These are phyloP conservation scores for Ambrosia artemisiifolia DNA, from an alignment of 129 eudicot species.

Conservation along the genomic window DNA sequence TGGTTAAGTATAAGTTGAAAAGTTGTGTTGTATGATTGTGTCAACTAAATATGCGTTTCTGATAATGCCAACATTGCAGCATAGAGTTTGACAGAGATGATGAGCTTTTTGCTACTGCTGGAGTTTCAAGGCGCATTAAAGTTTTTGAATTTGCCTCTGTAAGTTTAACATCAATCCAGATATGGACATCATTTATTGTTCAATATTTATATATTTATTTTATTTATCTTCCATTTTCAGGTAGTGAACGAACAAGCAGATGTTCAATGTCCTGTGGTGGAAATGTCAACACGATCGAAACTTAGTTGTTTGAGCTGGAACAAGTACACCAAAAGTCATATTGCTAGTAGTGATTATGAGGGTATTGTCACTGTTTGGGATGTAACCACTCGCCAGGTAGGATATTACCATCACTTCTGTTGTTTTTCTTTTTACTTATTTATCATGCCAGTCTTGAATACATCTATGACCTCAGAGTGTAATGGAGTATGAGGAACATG, in stretches of 20 bases:
- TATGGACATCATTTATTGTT: background rate
- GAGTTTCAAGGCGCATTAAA: slow-evolving; percentile 86
- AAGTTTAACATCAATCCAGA: slow-evolving; percentile 27
- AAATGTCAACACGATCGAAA: slow-evolving; percentile 88
- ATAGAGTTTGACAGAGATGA: slow-evolving; percentile 94
- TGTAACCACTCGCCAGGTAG: slow-evolving; percentile 90
- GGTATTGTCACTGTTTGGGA: slow-evolving; percentile 99
- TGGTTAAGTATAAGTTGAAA: background rate
- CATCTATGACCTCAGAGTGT: slow-evolving; percentile 54
- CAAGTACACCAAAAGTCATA: slow-evolving; percentile 75
- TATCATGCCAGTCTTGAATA: background rate
- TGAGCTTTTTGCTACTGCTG: slow-evolving; percentile 96
- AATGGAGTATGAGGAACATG: slow-evolving; percentile 97
- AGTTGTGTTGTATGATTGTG: background rate
- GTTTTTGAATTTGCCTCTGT: slow-evolving; percentile 90
- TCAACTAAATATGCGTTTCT: background rate
- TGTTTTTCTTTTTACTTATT: background rate
- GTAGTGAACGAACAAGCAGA: slow-evolving; percentile 84
- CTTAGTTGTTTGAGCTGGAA: slow-evolving; percentile 98
- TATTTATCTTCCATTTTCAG: slow-evolving; percentile 35
- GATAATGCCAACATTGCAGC: slow-evolving; percentile 40
- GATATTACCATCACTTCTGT: background rate
- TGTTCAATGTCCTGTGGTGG: slow-evolving; percentile 86
- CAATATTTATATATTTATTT: background rate
- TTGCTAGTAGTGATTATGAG: slow-evolving; percentile 96